These are phyloP conservation scores for Spergularia bocconei DNA, from an alignment of 148 eudicot species.

Conservation along the genomic window DNA sequence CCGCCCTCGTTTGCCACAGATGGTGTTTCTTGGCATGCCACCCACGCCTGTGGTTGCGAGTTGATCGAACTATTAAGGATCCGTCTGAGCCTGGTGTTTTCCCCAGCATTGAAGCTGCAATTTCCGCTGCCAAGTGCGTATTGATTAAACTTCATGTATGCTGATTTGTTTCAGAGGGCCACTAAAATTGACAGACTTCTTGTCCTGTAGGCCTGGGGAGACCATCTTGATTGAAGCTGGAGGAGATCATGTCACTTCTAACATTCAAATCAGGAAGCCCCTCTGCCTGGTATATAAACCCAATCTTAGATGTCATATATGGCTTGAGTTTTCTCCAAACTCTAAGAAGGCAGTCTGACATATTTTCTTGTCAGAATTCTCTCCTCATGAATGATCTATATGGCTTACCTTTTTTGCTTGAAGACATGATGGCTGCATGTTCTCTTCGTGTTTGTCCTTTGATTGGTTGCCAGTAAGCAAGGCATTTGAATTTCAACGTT, in stretches of 20 bases:
- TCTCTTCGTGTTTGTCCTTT: not conserved
- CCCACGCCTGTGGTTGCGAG: slow-evolving; percentile 93
- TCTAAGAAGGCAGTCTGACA: no score
- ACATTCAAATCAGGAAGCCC: slow-evolving; percentile 82
- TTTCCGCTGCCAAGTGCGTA: slow-evolving; percentile 77
- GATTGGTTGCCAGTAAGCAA: not conserved
- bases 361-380: no score
- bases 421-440: not conserved
- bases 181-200: slow-evolving; percentile 10
- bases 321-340: not conserved
- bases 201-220: slow-evolving; percentile 78
- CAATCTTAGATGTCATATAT: not conserved
- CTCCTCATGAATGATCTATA: not conserved
- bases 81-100: slow-evolving; percentile 62
- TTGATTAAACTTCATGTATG: slow-evolving; percentile 3
- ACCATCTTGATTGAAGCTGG: slow-evolving; percentile 90
- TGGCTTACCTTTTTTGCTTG: not conserved
- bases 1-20: slow-evolving; percentile 99
- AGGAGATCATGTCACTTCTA: slow-evolving; percentile 73
- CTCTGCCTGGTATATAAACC: slow-evolving; percentile 71
- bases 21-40: slow-evolving; percentile 97
- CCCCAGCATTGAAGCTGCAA: slow-evolving; percentile 78
- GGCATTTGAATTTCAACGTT: no score
- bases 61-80: slow-evolving; percentile 64
- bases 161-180: not conserved